A percentile compares a stretch with the other conserved stretches of the same genome.
These are phyloP conservation scores for Sporothrix luriei DNA, from an alignment of 2,329 filamentous ascomycete species.

Conservation along the genomic window DNA sequence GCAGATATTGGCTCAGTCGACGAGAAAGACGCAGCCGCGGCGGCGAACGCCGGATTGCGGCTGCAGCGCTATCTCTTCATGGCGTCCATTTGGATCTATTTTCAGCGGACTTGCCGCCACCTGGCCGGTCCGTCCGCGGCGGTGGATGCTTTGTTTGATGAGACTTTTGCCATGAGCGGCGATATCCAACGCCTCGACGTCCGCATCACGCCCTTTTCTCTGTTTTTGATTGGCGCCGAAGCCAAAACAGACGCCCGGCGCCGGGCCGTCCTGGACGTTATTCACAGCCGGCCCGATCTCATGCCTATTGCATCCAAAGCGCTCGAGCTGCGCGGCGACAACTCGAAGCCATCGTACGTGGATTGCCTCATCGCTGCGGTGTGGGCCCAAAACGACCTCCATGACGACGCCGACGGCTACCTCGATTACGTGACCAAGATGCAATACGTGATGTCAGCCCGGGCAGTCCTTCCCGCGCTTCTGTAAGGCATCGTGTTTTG, in stretches of 20 bases:
- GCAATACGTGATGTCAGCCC: conserved; percentile 31
- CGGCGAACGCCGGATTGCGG: background rate
- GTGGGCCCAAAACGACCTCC: conserved; percentile 34
- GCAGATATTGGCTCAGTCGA: background rate
- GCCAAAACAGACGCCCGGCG: conserved; percentile 29
- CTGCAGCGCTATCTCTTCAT: conserved; percentile 32
- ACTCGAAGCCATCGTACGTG: background rate
- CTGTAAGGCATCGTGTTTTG: background rate
- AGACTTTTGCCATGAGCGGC: background rate
- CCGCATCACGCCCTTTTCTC: conserved; percentile 27
- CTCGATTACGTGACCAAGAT: conserved; percentile 33
- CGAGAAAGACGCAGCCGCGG: background rate
- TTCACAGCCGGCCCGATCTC: conserved; percentile 7
- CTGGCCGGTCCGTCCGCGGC: conserved; percentile 29
- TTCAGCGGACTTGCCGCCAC: conserved; percentile 29
- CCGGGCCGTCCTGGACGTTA: conserved; percentile 28
- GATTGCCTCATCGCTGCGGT: conserved; percentile 23
- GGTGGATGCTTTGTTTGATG: conserved; percentile 18
- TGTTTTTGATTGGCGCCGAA: conserved; percentile 32
- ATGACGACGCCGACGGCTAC: conserved; percentile 26
- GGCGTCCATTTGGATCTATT: conserved; percentile 32
- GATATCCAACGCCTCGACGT: conserved; percentile 22
- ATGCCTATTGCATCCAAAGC: background rate
- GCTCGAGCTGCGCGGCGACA: background rate
- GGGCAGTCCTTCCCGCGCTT: conserved; percentile 28